Base-by-base conservation (phyloP, 1,284 basidiomycete species). In the Rugosomyces carneus region DNA sequence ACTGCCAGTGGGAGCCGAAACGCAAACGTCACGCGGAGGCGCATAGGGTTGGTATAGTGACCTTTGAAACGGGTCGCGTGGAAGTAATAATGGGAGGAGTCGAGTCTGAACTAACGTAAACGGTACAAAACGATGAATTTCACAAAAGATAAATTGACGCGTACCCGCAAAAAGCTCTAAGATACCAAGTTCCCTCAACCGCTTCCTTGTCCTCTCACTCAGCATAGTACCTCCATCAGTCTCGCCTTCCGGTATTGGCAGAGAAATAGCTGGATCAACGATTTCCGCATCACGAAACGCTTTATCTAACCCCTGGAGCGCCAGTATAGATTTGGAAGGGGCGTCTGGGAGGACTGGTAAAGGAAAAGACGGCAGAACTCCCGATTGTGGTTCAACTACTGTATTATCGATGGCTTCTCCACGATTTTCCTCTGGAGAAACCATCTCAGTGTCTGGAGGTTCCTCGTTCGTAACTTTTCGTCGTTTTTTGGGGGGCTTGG, bases 1-100 rank as follows among this genome's bases (percentile, higher is more conserved):
- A 55, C 91, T 94, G 24, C 95, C 95, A 0, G 95, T 99, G 0
- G 96, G 96, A 1, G 96, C 96, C 4, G 93, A 96, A n/a, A 96
- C 89, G 57, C 94, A 95, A 7, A 94, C 75, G 64, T 99, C 96
- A 34, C 76, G 75, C 19, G 85, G 84, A 20, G 79, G 75, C 43
- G 78, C 64, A 55, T 81, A 84, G 0, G 89, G 84, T 11, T 79
- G 73, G 58, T 93, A 92, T 2, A 96, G 68, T 0, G 73, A 64
- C 38, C 67, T 64, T 48, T 70, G 60, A 8, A 67, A 60, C 4
- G 66, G 61, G 6, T 73, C 60, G 18, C 64, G 55, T 11, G 70
- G 69, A 15, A 93, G 73, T 2, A 96, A 69, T 54, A 89, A 81
- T 0, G 92, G 91, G 1, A 95, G 69, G 6, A 93, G 75, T 11